Base-by-base conservation (phyloP, 768 basidiomycete species). In the Phlegmacium glaucopus region DNA sequence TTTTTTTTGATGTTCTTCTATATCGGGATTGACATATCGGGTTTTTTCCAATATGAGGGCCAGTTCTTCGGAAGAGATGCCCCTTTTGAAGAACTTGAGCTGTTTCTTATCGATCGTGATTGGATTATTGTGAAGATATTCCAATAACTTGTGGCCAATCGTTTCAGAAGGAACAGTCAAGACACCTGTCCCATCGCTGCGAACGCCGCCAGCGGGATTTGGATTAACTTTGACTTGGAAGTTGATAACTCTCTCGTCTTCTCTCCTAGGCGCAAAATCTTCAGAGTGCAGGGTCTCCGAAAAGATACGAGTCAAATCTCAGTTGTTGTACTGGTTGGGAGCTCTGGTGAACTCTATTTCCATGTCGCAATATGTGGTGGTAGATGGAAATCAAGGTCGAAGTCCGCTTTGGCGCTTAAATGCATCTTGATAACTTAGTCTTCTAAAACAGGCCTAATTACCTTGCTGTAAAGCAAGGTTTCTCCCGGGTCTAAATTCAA, bases 181-280 rank as follows among this genome's bases (percentile, higher is more conserved):
- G 9, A 51, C 51, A 4, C 76, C 76, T 17, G 64, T 67, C 1
- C 85, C 83, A 54, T 79, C 68, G 60, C 89, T 87, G 8, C 76
- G 67, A 12, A 79, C 69, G 4, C 79, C 79, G 8, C 71, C 72
- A 0, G 70, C 67, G 44, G 64, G 64, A 50, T 72, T 74, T 44
- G 65, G 57, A 42, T 80, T 75, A n/a, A 90, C 67, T 13, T 42
- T 56, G 44, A 90, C 76, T 36, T 65, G 53, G 64, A 90, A 90
- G 51, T 90, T 90, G 28, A 85, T 69, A n/a, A 52, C 41, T 13
- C 64, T 48, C n/a, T n/a, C n/a, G n/a, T n/a, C n/a, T 51, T 61
- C 61, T 15, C 63, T 62, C 12, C 66, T 56, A 6, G 70, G 63
- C 36, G 65, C 65, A 54, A 83, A 79, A 16, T 74, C 72, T 16